phyloP scores from a whole-genome alignment of 768 basidiomycete species.

The Panaeolus papilionaceus region DNA sequence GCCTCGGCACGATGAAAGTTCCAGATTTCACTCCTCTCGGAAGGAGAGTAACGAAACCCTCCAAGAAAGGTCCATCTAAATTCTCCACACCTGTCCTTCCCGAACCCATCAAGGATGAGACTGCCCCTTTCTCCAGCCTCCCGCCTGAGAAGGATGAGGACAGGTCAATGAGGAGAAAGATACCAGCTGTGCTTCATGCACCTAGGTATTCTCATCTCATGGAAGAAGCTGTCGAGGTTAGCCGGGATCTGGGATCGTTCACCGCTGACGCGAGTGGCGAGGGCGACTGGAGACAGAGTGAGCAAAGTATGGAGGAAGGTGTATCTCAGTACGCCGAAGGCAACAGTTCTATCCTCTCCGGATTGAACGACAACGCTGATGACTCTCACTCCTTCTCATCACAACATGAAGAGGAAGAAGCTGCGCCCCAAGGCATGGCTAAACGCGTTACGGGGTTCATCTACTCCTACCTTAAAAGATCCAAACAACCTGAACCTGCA shows the following conservation, averaged over 20 bases:
- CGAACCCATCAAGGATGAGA: conserved; percentile 25
- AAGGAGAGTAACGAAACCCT: conserved; percentile 34
- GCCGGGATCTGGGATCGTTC: conserved; percentile 23
- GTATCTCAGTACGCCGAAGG: neutral
- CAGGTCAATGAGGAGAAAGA: conserved; percentile 26
- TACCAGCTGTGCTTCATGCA: conserved; percentile 52
- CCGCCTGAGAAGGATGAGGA: conserved; percentile 27
- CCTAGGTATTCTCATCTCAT: conserved; percentile 65
- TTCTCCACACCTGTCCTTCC: conserved; percentile 30
- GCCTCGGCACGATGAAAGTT: conserved; percentile 44
- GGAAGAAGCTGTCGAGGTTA: conserved; percentile 57
- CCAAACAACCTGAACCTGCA: conserved; percentile 40
- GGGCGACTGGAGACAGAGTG: neutral
- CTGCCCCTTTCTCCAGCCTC: conserved; percentile 41
- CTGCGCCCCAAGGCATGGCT: conserved; percentile 26
- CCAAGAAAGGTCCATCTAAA: conserved; percentile 24
- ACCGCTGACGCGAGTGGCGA: neutral
- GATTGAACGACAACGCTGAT: neutral
- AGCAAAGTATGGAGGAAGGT: neutral
- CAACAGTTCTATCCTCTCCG: conserved; percentile 7
- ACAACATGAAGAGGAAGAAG: conserved; percentile 2
- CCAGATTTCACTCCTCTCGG: conserved; percentile 60
- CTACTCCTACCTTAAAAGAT: conserved; percentile 65
- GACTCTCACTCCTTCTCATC: neutral
- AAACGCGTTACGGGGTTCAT: conserved; percentile 61